Percentiles rank a stretch among this genome's conserved stretches.
These are phyloP conservation scores for Backusella psychrophila DNA, from an alignment of 192 early-diverging fungal genomes.

Conservation along the genomic window DNA sequence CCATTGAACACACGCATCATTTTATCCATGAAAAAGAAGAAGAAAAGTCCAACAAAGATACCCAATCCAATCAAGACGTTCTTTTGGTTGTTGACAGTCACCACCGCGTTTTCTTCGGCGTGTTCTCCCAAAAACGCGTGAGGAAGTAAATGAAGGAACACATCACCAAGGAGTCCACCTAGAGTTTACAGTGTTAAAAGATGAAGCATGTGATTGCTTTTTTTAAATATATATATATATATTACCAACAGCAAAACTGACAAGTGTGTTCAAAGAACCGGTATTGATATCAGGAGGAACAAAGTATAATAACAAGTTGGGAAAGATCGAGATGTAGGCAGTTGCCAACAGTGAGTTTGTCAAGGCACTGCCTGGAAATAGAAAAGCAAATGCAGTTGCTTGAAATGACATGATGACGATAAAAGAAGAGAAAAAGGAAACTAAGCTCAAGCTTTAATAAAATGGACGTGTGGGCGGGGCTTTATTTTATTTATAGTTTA, in stretches of 20 bases:
- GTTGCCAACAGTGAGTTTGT: conserved; percentile 71
- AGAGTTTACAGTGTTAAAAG: neutral
- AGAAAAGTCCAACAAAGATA: conserved; percentile 72
- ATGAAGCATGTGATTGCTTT: neutral
- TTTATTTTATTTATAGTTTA: neutral
- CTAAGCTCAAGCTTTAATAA: neutral
- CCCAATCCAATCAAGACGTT: conserved; percentile 70
- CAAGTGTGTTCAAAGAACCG: conserved; percentile 65
- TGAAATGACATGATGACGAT: conserved; percentile 24
- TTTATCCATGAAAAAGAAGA: conserved; percentile 83
- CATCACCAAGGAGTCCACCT: conserved; percentile 78
- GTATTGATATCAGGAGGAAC: conserved; percentile 68
- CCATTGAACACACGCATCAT: conserved; percentile 75
- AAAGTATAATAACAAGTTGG: conserved; percentile 76
- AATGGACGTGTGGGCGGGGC: neutral
- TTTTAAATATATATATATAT: neutral
- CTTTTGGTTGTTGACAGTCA: conserved; percentile 44
- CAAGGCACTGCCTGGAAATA: conserved; percentile 56
- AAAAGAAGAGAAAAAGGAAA: neutral
- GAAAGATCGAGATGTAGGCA: conserved; percentile 79
- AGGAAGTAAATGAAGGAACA: conserved; percentile 81
- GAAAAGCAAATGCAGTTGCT: conserved; percentile 45
- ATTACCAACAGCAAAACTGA: conserved; percentile 79
- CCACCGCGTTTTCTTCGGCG: conserved; percentile 37
- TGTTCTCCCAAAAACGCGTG: conserved; percentile 67